These are phyloP conservation scores for Arctium lappa DNA, from an alignment of 129 eudicot genomes.

Conservation along the genomic window DNA sequence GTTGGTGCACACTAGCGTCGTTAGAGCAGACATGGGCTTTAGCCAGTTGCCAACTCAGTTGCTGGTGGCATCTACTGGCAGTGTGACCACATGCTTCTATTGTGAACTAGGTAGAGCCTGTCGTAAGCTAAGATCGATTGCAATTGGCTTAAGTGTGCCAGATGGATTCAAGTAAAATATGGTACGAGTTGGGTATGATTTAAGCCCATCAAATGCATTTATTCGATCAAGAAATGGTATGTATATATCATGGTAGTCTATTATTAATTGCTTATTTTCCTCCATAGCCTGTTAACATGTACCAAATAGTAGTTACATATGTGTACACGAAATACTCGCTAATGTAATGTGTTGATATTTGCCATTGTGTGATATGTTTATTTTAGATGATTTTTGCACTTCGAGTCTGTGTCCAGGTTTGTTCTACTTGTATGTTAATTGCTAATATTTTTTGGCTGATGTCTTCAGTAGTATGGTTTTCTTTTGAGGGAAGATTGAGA, in stretches of 20 bases:
- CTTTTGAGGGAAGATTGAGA: too few species aligned
- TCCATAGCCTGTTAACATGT: slow-evolving; percentile 64
- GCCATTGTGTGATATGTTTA: too few species aligned
- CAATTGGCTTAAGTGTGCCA: slow-evolving; percentile 85
- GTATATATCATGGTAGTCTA: slow-evolving; percentile 78
- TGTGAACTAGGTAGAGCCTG: slow-evolving; percentile 41
- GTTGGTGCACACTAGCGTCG: slow-evolving; percentile 95
- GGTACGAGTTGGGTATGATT: slow-evolving; percentile 85
- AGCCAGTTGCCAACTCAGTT: slow-evolving; percentile 84
- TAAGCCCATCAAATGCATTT: slow-evolving; percentile 85
- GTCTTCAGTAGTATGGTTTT: too few species aligned
- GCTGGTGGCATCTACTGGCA: slow-evolving; percentile 70
- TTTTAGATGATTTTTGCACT: too few species aligned
- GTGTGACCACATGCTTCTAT: slow-evolving; percentile 71
- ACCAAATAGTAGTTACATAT: neutral
- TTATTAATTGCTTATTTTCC: slow-evolving; percentile 59
- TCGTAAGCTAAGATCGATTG: slow-evolving; percentile 87
- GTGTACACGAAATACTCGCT: neutral
- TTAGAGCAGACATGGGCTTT: slow-evolving; percentile 94
- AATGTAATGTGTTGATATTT: neutral
- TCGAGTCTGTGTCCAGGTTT: too few species aligned
- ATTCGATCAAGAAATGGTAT: slow-evolving; percentile 75
- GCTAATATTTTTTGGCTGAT: too few species aligned
- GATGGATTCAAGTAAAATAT: slow-evolving; percentile 56
- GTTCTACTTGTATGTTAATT: too few species aligned